These are phyloP conservation scores for Lepidium africanum DNA, from an alignment of 345 rosid species.

Conservation along the genomic window DNA sequence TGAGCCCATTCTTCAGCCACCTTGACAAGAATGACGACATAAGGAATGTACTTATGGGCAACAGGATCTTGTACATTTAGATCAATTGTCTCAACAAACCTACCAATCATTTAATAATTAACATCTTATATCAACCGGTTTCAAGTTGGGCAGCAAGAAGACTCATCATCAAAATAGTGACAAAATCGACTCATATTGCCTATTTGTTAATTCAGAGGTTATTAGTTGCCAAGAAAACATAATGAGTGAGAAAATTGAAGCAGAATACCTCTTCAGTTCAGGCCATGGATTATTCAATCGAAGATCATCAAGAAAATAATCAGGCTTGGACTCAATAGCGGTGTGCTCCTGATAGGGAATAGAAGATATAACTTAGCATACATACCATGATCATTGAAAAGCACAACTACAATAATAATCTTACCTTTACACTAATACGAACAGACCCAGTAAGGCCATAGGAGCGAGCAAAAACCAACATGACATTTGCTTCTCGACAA, in stretches of 20 bases:
- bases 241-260: neutral
- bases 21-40: slow-evolving; percentile 76
- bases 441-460: slow-evolving; percentile 92
- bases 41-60: slow-evolving; percentile 87
- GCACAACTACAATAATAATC: neutral
- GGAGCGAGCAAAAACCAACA: slow-evolving; percentile 85
- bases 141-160: neutral
- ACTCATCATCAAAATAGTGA: neutral
- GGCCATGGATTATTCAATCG: slow-evolving; percentile 96
- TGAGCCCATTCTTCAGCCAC: slow-evolving; percentile 77
- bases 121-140: neutral
- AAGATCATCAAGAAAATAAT: slow-evolving; percentile 91
- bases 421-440: slow-evolving; percentile 82
- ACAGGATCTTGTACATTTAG: slow-evolving; percentile 58
- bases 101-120: slow-evolving; percentile 9
- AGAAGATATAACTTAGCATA: neutral
- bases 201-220: neutral
- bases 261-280: slow-evolving; percentile 58
- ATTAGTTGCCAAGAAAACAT: neutral
- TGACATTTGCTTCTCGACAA: slow-evolving; percentile 80
- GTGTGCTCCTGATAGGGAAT: slow-evolving; percentile 60
- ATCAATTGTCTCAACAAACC: slow-evolving; percentile 77
- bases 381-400: neutral
- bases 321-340: slow-evolving; percentile 85
- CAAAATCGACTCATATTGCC: neutral